Evolutionary conservation across 495 filamentous ascomycete genomes (phyloP).

Genomic region (Patellaria atrata): DNA sequence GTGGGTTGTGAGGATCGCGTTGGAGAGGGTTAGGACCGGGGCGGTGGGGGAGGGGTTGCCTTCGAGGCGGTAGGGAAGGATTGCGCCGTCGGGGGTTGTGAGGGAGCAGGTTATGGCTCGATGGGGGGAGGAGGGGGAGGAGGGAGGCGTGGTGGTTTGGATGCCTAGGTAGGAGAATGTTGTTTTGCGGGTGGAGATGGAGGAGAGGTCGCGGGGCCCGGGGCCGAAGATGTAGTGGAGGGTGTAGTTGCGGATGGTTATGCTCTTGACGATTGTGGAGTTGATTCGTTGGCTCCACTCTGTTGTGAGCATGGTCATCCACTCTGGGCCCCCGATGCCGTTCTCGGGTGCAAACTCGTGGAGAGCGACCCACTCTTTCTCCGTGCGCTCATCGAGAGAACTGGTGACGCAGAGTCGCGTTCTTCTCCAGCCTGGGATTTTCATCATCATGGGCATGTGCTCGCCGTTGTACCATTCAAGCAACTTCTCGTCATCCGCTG

Average conservation of each 20-base stretch:
- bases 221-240: conserved; percentile 69
- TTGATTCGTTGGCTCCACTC: conserved; percentile 41
- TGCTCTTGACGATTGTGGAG: conserved; percentile 39
- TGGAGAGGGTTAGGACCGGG: conserved; percentile 56
- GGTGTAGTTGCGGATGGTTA: conserved; percentile 43
- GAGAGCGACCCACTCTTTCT: conserved; percentile 44
- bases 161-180: too few species aligned
- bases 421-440: conserved; percentile 62
- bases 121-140: too few species aligned
- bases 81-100: conserved; percentile 50
- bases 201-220: conserved; percentile 49
- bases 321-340: conserved; percentile 47
- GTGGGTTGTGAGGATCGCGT: conserved; percentile 57
- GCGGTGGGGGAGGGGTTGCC: conserved; percentile 49
- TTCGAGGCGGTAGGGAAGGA: conserved; percentile 58
- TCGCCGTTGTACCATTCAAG: conserved; percentile 57
- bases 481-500: conserved; percentile 37
- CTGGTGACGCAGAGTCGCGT: conserved; percentile 49
- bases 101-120: too few species aligned
- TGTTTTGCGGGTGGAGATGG: too few species aligned
- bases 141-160: too few species aligned
- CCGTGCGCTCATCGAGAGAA: conserved; percentile 34
- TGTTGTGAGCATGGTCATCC: conserved; percentile 44
- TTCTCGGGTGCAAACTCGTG: conserved; percentile 58
- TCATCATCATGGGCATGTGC: conserved; percentile 53